Evolutionary conservation across 1,284 basidiomycete species (phyloP).

Genomic region (Marasmius oreades): DNA sequence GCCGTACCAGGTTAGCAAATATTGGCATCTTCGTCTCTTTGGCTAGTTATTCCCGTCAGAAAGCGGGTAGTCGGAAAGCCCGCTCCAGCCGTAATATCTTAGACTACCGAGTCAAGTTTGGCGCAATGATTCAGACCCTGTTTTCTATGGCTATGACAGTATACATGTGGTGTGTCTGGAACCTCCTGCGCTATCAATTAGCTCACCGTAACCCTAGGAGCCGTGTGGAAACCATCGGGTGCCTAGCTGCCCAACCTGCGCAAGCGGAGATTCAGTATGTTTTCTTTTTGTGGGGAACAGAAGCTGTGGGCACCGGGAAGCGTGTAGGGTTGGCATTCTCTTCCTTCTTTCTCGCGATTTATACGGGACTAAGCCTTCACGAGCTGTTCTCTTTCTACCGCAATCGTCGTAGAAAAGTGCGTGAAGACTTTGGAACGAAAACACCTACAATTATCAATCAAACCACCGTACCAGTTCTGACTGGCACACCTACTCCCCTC

Average conservation of each 20-base stretch:
- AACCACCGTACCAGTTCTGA: neutral
- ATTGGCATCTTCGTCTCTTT: conserved; percentile 37
- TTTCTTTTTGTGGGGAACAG: conserved; percentile 30
- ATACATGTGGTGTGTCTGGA: conserved; percentile 32
- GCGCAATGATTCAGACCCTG: conserved; percentile 34
- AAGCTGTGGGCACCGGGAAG: conserved; percentile 27
- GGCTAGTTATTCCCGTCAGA: conserved; percentile 36
- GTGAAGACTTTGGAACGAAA: neutral
- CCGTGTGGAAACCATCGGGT: conserved; percentile 24
- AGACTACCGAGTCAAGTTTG: conserved; percentile 34
- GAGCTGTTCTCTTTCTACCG: conserved; percentile 26
- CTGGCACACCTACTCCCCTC: neutral
- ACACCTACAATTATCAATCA: neutral
- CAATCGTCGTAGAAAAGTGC: conserved; percentile 9
- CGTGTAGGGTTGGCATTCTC: conserved; percentile 30
- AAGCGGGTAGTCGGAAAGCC: conserved; percentile 23
- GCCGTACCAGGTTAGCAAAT: conserved; percentile 32
- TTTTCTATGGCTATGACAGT: conserved; percentile 35
- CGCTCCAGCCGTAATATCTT: conserved; percentile 10
- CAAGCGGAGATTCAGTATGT: conserved; percentile 21
- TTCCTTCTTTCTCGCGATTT: conserved; percentile 26
- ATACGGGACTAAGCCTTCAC: conserved; percentile 29
- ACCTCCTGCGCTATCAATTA: neutral
- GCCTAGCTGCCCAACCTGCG: conserved; percentile 11
- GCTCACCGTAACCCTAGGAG: conserved; percentile 14